Base-by-base conservation (phyloP, 176 grass and related monocot species). In the Puya raimondii region DNA sequence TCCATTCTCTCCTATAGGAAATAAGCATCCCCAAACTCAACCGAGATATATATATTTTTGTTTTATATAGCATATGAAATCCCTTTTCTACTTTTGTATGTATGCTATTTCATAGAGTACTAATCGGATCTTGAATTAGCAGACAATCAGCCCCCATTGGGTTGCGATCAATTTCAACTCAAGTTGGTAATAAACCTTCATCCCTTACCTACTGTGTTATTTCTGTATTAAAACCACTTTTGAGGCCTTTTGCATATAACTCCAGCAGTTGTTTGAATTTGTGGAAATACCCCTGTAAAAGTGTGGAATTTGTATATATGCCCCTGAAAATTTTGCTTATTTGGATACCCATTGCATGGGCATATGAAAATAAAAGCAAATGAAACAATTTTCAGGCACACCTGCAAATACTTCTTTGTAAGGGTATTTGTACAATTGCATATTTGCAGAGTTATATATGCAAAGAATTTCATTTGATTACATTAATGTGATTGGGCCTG, bases 81-180 rank as follows among this genome's bases (percentile, higher is more conserved):
- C 48, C 12, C 52, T 63, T 56, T 67, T 23, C 11, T 67, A 20
- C 16, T 61, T 61, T 18, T 9, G 21, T 21, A 2, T 18, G 10
- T 10, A 61, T 61, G 8, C 33, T 42, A 0, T 42, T 42, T 42
- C 16, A 56, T n/a, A 56, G 52, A 69, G 23, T 54, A 29, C 13
- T 70, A 66, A 76, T 48, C 71, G 9, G 4, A 1, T 76, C 63
- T 64, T 82, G 18, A 69, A 76, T 76, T 23, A 76, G 21, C 73
- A 96, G 86, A 78, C 86, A 90, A 61, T 73, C 87, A 67, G 74
- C 81, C 42, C 79, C 66, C 15, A 67, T 87, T 25, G 93, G 93
- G 4, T 76, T 64, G 64, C 84, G 93, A 22, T 83, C 81, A 9
- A 25, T 87, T 83, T 96, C 93, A 47, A 96, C 93, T 72, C 93